Conservation (phyloP, 495 filamentous ascomycete species). For the Penicillium argentinense region DNA sequence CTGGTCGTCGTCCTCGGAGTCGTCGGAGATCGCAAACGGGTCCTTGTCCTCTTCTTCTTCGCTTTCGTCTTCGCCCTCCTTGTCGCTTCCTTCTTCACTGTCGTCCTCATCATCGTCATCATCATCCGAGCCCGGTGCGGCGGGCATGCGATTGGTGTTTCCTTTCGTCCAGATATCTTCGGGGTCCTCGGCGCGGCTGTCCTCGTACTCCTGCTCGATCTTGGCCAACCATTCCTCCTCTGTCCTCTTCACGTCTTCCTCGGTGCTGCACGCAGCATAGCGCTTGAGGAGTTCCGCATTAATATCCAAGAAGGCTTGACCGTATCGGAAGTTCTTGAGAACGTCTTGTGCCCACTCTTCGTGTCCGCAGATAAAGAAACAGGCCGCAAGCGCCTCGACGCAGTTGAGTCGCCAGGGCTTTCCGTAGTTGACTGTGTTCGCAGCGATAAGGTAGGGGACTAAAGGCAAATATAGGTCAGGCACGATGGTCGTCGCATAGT, state of each 20-base stretch:
- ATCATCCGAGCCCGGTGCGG: slow-evolving; percentile 49
- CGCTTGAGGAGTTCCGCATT: slow-evolving; percentile 78
- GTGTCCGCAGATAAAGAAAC: slow-evolving; percentile 90
- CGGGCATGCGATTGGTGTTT: slow-evolving; percentile 70
- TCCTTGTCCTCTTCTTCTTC: slow-evolving; percentile 57
- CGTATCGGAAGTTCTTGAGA: slow-evolving; percentile 83
- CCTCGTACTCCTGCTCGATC: slow-evolving; percentile 84
- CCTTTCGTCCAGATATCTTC: slow-evolving; percentile 81
- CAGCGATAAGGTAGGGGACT: slow-evolving; percentile 93
- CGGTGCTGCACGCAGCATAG: slow-evolving; percentile 79
- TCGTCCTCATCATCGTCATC: slow-evolving; percentile 48
- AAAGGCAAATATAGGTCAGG: slow-evolving; percentile 1
- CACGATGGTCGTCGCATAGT: background rate
- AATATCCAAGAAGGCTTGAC: slow-evolving; percentile 82
- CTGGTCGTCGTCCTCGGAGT: slow-evolving; percentile 79
- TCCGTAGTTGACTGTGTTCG: slow-evolving; percentile 96
- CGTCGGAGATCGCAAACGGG: slow-evolving; percentile 71
- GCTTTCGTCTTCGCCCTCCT: slow-evolving; percentile 45
- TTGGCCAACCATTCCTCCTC: slow-evolving; percentile 86
- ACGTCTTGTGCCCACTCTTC: slow-evolving; percentile 84
- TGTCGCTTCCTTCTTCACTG: slow-evolving; percentile 52
- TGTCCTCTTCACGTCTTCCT: slow-evolving; percentile 83
- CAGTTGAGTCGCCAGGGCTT: slow-evolving; percentile 94
- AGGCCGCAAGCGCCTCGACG: slow-evolving; percentile 89
- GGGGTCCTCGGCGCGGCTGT: slow-evolving; percentile 62